Percentiles rank a stretch among this genome's conserved stretches.
Evolutionary conservation across 2,329 filamentous ascomycete genomes (phyloP).

Genomic region (Metarhizium anisopliae): DNA sequence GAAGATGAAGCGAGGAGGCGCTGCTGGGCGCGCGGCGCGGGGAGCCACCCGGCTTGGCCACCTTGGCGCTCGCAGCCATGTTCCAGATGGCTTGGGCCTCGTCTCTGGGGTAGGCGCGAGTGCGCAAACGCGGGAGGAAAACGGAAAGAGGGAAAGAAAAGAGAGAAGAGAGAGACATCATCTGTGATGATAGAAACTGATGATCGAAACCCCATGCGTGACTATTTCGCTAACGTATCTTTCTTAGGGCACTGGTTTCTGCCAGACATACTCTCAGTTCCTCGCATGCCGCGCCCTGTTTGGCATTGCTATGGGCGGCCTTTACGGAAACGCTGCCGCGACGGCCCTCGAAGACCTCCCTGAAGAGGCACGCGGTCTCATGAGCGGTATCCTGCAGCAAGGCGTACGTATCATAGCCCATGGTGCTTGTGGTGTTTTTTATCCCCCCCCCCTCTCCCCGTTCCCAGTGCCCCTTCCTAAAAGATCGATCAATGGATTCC

Average conservation of each 20-base stretch:
- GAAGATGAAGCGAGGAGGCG: not conserved
- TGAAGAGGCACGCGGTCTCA: slow-evolving; percentile 57
- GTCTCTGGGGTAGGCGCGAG: too few relatives aligned
- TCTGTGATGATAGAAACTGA: too few relatives aligned
- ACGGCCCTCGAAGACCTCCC: slow-evolving; percentile 72
- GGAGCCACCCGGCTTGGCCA: slow-evolving; percentile 5
- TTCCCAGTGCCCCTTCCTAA: too few relatives aligned
- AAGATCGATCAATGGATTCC: too few relatives aligned
- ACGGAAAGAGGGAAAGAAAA: too few relatives aligned
- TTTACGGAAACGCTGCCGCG: slow-evolving; percentile 71
- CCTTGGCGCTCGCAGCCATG: not conserved
- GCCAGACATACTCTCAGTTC: slow-evolving; percentile 59
- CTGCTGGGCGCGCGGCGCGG: not conserved
- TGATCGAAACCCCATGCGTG: too few relatives aligned
- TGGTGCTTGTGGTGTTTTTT: too few relatives aligned
- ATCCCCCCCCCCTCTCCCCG: not conserved
- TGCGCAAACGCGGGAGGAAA: too few relatives aligned
- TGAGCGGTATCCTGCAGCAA: slow-evolving; percentile 69
- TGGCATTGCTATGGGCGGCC: slow-evolving; percentile 72
- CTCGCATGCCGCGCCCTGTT: slow-evolving; percentile 68
- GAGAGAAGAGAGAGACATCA: too few relatives aligned
- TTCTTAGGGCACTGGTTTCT: slow-evolving; percentile 54
- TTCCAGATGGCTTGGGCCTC: not conserved
- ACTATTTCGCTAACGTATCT: not conserved
- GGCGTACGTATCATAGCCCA: slow-evolving; percentile 32